Evolutionary conservation across 176 grass and related monocot genomes (phyloP), one percentile per base, ranked within the genome.

Genomic region (Avena sativa): DNA sequence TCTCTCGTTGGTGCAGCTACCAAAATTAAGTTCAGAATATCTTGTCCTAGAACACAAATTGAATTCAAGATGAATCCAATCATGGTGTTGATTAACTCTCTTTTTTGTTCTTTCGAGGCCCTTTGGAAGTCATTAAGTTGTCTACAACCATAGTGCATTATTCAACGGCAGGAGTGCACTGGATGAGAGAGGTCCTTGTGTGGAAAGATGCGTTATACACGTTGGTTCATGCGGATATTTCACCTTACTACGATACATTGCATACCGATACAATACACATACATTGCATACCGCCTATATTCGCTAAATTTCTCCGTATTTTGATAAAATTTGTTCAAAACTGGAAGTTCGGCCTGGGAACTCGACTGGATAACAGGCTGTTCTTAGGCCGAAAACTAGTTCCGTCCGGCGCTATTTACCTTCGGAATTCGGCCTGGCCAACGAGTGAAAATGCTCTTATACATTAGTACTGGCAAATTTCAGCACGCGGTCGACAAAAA

Each of bases 151-250:
- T 6, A 44, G 13, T 17, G 14, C 48, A 51, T 53, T 78, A 7
- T 85, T 85, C 48, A 81, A 52, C 28, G 6, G 44, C n/a, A 30
- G 43, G 58, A 75, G 44, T 43, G 72, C 71, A 71, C 60, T 85
- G 58, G 71, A 28, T 44, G 48, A 30, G 16, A 16, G 67, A 79
- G 81, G 28, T 76, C 76, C 46, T 19, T 16, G 77, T 48, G 3
- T 91, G 77, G 44, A 91, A 91, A 91, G 86, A 77, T 81, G 90
- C 46, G 90, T 77, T 71, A 2, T 34, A 57, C 81, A 50, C 68
- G 17, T 2, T 32, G 40, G 81, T 77, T 86, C 21, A 70, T 44
- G 81, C 57, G 6, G 59, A 80, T 43, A 91, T 72, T 46, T 58
- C 86, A 67, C 57, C 30, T 57, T 62, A 43, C 40, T 43, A 28